phyloP scores from a whole-genome alignment of 805 yeast species.

The Ogataea methanolica region DNA sequence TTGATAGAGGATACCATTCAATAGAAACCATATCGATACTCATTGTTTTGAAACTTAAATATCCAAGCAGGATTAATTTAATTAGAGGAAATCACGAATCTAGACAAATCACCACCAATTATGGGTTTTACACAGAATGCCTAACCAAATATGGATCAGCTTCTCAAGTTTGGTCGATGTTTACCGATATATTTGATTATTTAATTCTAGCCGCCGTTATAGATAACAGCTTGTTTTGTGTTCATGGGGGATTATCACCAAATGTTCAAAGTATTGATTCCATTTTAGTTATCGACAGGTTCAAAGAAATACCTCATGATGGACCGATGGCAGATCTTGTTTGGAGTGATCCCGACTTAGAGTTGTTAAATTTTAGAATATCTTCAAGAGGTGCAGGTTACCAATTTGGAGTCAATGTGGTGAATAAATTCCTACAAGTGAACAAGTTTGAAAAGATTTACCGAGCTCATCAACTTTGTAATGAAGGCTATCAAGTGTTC shows the following conservation, averaged over 20 bases:
- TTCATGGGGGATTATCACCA: conserved; percentile 96
- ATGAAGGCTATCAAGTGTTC: conserved; percentile 90
- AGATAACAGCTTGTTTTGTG: conserved; percentile 86
- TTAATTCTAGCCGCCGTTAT: conserved; percentile 85
- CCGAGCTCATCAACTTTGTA: conserved; percentile 95
- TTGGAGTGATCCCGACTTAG: conserved; percentile 97
- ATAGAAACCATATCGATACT: conserved; percentile 87
- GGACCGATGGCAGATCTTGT: conserved; percentile 99
- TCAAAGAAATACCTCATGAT: conserved; percentile 95
- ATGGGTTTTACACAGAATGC: conserved; percentile 96
- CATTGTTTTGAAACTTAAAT: conserved; percentile 78
- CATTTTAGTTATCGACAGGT: conserved; percentile 83
- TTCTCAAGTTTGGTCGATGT: conserved; percentile 76
- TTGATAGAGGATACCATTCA: conserved; percentile 90
- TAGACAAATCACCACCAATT: conserved; percentile 92
- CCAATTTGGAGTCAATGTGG: conserved; percentile 89
- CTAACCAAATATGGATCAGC: conserved; percentile 76
- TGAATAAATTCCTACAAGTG: conserved; percentile 73
- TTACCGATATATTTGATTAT: conserved; percentile 92
- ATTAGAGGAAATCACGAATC: conserved; percentile 96
- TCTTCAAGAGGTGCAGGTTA: conserved; percentile 98
- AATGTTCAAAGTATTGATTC: conserved; percentile 93
- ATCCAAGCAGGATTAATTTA: conserved; percentile 77
- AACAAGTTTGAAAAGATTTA: conserved; percentile 78
- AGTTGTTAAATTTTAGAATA: conserved; percentile 70